Evolutionary conservation across 2,329 filamentous ascomycete species (phyloP), one percentile per base, ranked within the genome.

Genomic region (Berkeleyomyces rouxiae): DNA sequence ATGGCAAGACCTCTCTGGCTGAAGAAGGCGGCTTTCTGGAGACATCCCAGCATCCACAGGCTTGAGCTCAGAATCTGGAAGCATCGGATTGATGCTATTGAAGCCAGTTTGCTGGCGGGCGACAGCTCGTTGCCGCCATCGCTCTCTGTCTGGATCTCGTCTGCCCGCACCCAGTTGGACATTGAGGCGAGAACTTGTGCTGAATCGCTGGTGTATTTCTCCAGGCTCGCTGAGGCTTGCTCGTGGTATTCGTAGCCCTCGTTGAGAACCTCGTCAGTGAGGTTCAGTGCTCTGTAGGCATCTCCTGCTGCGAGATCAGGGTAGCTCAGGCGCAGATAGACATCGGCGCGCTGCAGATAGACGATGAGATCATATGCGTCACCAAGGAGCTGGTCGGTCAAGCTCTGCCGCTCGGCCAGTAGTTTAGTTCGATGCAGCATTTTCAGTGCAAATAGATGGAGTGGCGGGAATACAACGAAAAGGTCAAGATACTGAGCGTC

Each of bases 231-330:
- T 5, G 78, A 67, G 7, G 85, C 84, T 67, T 81, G 75, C 13
- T 90, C 83, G 70, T 93, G 86, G 69, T 90, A 95, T 72, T 96
- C 90, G 67, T 88, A 91, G 46, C 82, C 81, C 66, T 92, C 87
- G 63, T 93, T 85, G 66, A 79, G 74, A 43, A 90, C 80, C 67
- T 93, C 89, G 70, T 97, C 92, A 13, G 87, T 81, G 57, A 99
- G 76, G 3, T 96, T 81, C n/a, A 97, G 79, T 0, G 91, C 90
- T 62, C 87, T 86, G 71, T 97, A 97, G 4, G 90, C 89, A 76
- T 96, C 91, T 42, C 90, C 89, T 9, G 86, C 85, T 4, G 90
- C 90, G 46, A 99, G 81, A 72, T 99, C 93, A 0, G 90, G 89
- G 72, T 96, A 97, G 44, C 84, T 88, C 57, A 96, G 78, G 55